Percentiles rank a stretch among this genome's conserved stretches.
Conservation (phyloP, 768 basidiomycete species). For the Hysterangium stoloniferum region DNA sequence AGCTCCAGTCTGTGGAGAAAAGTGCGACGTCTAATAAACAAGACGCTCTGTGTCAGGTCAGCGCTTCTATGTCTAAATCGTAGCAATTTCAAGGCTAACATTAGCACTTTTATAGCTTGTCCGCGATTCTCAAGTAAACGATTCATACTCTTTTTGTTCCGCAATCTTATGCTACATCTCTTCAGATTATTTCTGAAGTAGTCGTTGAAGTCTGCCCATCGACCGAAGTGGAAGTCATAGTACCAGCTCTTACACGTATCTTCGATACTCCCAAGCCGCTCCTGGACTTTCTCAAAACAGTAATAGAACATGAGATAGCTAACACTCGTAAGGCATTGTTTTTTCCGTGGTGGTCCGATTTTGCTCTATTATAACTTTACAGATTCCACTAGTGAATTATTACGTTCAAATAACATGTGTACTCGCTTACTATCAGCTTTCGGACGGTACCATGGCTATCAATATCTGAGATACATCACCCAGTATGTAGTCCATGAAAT, state of each 20-base stretch:
- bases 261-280: conserved; percentile 73
- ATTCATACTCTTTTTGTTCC: background rate
- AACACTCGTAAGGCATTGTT: conserved; percentile 49
- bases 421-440: conserved; percentile 83
- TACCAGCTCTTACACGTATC: conserved; percentile 75
- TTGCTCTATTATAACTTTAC: too few relatives aligned
- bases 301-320: conserved; percentile 81
- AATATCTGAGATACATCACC: conserved; percentile 74
- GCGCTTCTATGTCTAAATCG: conserved; percentile 14
- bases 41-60: conserved; percentile 51
- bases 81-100: too few relatives aligned
- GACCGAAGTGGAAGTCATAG: conserved; percentile 63
- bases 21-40: conserved; percentile 38
- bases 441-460: conserved; percentile 85
- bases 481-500: conserved; percentile 71
- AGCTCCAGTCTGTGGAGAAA: conserved; percentile 58
- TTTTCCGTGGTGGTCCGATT: background rate
- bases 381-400: conserved; percentile 32
- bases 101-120: conserved; percentile 43
- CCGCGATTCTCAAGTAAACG: conserved; percentile 61
- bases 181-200: conserved; percentile 62
- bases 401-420: conserved; percentile 82
- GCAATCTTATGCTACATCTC: background rate
- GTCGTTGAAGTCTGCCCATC: conserved; percentile 83
- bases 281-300: conserved; percentile 65